Evolutionary conservation across 2,329 filamentous ascomycete genomes (phyloP), one percentile per base, ranked within the genome.

Genomic region (Penicillium sp.): DNA sequence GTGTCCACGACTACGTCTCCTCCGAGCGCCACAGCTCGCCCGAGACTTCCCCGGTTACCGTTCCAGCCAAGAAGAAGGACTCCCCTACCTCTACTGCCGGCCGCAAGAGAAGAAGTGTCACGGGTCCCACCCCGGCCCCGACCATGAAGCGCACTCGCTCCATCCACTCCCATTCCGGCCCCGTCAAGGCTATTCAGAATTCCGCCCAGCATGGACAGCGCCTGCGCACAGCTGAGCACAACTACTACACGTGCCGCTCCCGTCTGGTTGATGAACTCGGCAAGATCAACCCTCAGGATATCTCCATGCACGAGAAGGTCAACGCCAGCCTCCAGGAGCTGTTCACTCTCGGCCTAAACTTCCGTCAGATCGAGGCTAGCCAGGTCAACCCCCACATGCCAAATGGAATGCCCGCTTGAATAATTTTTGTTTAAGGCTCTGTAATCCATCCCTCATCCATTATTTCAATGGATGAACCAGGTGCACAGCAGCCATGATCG

Each of bases 1-100:
- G 93, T 59, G 92, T 97, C 7, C 93, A 97, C 67, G 82, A 85
- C 62, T 85, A 83, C 67, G 79, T 71, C 46, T 69, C 72, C 18
- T 76, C 72, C 8, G 75, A 77, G 55, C 71, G 70, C 18, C 71
- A 70, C 55, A 77, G 73, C 65, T 77, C 75, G 1, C 74, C 74
- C 3, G 75, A 77, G 61, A 66, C 66, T 41, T 71, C 73, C 6
- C 70, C 65, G 27, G 62, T 54, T n/a, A 58, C 56, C 18, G 65
- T 67, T 20, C 55, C 52, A 20, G n/a, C 67, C 51, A 77, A 75
- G 66, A 76, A 72, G 65, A 75, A 73, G 69, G 73, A 77, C 29
- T 53, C 61, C 27, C 51, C 62, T 20, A 41, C 66, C 25, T 53
- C 62, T 29, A 53, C 61, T n/a, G 41, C 66, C 26, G 64, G 66